A percentile compares a stretch with the other conserved stretches of the same genome.
phyloP scores from a whole-genome alignment of 805 yeast species.

The Hanseniaspora valbyensis region DNA sequence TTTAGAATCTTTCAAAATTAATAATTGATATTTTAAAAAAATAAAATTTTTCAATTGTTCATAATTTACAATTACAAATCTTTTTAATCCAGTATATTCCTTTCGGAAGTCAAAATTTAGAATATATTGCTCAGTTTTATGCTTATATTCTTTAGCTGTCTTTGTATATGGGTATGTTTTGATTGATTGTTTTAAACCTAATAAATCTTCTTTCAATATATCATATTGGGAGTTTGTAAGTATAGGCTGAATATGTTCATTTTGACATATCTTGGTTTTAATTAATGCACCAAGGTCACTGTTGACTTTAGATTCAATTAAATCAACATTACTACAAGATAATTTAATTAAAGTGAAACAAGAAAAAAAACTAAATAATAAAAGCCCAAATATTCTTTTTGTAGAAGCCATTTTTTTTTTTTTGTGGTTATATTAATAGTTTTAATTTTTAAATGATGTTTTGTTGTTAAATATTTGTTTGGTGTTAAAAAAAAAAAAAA shows the following conservation, averaged over 20 bases:
- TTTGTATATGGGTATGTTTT: background rate
- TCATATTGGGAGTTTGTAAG: background rate
- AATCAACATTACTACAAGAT: background rate
- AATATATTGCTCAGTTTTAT: background rate
- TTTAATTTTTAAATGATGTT: background rate
- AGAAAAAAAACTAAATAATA: background rate
- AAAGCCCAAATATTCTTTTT: background rate
- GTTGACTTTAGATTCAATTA: background rate
- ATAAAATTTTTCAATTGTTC: constrained; percentile 6
- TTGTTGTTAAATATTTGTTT: background rate
- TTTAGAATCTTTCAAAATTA: background rate
- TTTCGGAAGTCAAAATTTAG: background rate
- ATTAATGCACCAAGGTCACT: background rate
- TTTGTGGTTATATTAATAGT: background rate
- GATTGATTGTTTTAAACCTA: background rate
- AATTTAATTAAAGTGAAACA: background rate
- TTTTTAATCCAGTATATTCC: background rate
- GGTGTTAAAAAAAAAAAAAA: background rate
- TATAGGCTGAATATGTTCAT: background rate
- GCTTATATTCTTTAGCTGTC: background rate
- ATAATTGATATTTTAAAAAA: constrained; percentile 7
- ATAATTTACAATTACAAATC: background rate
- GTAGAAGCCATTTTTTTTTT: background rate
- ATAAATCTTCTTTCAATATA: background rate
- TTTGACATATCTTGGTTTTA: background rate